Evolutionary conservation across 2,329 filamentous ascomycete species (phyloP), one percentile per base, ranked within the genome.

Genomic region (Thermothelomyces thermophilus): DNA sequence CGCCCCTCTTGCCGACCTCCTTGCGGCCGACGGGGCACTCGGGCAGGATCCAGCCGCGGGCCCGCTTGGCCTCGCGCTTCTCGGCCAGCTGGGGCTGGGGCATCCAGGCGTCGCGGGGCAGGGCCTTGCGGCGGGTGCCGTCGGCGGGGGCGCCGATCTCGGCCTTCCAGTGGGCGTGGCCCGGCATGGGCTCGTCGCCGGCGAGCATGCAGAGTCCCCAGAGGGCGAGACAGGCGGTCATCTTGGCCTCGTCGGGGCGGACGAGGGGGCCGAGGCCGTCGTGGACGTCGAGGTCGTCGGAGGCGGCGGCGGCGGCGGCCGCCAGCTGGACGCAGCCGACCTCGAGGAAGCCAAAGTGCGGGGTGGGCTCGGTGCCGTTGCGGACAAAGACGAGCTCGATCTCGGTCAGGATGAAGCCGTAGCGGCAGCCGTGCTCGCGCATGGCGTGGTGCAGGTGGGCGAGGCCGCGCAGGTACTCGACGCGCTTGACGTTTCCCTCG

Each of bases 381-480:
- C 90, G 87, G 1, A 95, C 89, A 60, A 93, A 83, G 34, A 96
- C 84, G 8, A 96, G 82, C 70, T 97, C 91, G 60, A 95, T 95
- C 70, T 96, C 91, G 1, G 89, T 96, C 63, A 96, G 82, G 67
- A 97, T 91, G 74, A 95, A 97, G 48, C 91, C 91, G 67, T 96
- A 97, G 52, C 91, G 84, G 65, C 88, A 94, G 58, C 84, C 83
- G 70, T 95, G 87, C 70, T 95, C 89, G 66, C 91, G 89, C 89
- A 96, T 95, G 63, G 84, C 83, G 64, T 87, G 81, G 69, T 97
- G 91, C 39, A 96, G 74, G 60, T 94, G 88, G 0, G 90, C 78
- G 5, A 97, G 80, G 1, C 88, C 88, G 44, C 86, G 84, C 17
- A 96, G 83, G 71, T 96, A 96, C 68, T 91, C 83, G 51, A 95